Conservation (phyloP, 371 early-diverging fungal genomes). For the Haplosporangium sp. region DNA sequence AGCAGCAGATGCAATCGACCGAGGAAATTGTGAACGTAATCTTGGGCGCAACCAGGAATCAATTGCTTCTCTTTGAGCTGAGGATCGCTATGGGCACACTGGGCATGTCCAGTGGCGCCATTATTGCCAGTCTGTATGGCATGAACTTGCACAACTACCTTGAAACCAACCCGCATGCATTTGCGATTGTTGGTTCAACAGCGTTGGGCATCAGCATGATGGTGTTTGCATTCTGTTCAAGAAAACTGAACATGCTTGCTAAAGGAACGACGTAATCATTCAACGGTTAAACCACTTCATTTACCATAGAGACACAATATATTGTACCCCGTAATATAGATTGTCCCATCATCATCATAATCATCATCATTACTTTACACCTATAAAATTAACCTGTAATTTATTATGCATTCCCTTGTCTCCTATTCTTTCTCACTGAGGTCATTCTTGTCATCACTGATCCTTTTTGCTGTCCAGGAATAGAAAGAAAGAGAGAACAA, state of each 20-base stretch:
- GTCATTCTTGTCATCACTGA: too few relatives aligned
- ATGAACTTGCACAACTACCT: constrained; percentile 87
- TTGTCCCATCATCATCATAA: too few relatives aligned
- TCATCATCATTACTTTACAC: too few relatives aligned
- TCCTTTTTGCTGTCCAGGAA: too few relatives aligned
- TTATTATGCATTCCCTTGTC: too few relatives aligned
- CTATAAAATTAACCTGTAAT: too few relatives aligned
- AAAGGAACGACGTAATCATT: constrained; percentile 25
- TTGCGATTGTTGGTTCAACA: constrained; percentile 68
- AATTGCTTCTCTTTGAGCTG: constrained; percentile 86
- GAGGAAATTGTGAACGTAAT: constrained; percentile 89
- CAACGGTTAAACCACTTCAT: neutral
- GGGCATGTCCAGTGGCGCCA: constrained; percentile 78
- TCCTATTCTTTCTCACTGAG: too few relatives aligned
- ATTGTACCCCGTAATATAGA: too few relatives aligned
- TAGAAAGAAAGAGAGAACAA: too few relatives aligned
- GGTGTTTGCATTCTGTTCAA: constrained; percentile 36
- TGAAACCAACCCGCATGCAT: constrained; percentile 77
- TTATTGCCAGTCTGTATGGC: constrained; percentile 81
- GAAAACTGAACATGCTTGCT: constrained; percentile 38
- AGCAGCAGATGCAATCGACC: constrained; percentile 83
- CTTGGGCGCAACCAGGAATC: constrained; percentile 86
- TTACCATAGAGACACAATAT: too few relatives aligned
- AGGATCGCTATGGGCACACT: constrained; percentile 82
- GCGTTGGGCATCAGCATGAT: constrained; percentile 57